Percentiles rank a stretch among this genome's conserved stretches.
phyloP scores from a whole-genome alignment of 2,329 filamentous ascomycete species.

The Aureobasidium sp. region DNA sequence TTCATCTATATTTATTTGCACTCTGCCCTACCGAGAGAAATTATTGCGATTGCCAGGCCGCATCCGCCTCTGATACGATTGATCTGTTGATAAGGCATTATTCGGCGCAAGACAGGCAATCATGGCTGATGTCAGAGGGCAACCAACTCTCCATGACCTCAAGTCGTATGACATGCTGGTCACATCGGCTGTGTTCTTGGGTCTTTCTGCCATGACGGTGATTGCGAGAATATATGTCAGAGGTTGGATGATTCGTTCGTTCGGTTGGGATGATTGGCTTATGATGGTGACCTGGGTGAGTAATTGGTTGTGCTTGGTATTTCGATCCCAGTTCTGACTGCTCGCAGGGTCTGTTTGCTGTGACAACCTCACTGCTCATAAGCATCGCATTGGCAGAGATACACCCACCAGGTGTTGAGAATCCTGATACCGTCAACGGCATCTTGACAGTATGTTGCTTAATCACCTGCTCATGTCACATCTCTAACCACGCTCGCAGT shows the following conservation, averaged over 20 bases:
- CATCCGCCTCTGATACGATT: not conserved
- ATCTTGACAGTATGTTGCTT: conserved; percentile 8
- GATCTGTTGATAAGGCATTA: not conserved
- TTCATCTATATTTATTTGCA: not conserved
- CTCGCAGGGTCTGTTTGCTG: not conserved
- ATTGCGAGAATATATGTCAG: conserved; percentile 36
- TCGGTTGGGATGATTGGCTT: conserved; percentile 39
- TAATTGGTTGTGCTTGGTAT: not conserved
- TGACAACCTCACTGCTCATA: not conserved
- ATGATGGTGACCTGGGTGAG: conserved; percentile 36
- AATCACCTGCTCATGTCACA: too few species aligned
- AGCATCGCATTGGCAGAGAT: not conserved
- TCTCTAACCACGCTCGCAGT: conserved; percentile 15
- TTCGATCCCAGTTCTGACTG: not conserved
- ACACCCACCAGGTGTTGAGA: not conserved
- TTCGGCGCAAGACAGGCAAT: not conserved
- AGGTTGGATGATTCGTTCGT: conserved; percentile 31
- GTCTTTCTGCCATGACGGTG: conserved; percentile 33
- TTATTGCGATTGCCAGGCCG: not conserved
- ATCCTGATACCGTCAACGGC: not conserved
- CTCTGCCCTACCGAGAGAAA: not conserved
- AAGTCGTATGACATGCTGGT: conserved; percentile 12
- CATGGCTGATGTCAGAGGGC: not conserved
- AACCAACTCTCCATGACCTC: not conserved
- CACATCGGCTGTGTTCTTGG: conserved; percentile 25